These are phyloP conservation scores for Microcos paniculata DNA, from an alignment of 345 rosid genomes.

Conservation along the genomic window DNA sequence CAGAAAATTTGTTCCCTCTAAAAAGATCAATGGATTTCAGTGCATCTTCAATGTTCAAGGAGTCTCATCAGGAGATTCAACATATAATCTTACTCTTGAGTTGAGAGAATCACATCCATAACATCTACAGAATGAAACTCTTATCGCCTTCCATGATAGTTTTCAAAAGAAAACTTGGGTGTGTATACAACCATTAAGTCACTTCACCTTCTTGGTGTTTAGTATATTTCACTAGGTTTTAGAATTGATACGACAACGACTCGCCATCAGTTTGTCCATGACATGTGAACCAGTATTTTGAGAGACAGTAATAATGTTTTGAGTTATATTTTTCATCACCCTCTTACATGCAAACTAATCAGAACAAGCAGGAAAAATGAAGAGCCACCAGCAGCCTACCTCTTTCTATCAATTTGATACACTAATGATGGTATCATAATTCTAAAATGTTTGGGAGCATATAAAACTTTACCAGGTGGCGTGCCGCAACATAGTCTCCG, in stretches of 20 bases:
- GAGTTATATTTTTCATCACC: constrained; percentile 2
- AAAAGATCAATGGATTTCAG: not conserved
- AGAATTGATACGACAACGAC: constrained; percentile 28
- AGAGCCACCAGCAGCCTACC: too few species aligned
- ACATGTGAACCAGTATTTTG: constrained; percentile 22
- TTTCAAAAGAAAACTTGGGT: constrained; percentile 5
- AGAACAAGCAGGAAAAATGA: too few species aligned
- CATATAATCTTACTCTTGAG: not conserved
- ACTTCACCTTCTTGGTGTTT: constrained; percentile 24
- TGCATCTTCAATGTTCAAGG: not conserved
- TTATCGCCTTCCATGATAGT: not conserved
- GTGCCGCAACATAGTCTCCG: constrained; percentile 96
- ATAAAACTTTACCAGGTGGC: constrained; percentile 70
- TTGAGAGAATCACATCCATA: not conserved
- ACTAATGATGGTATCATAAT: not conserved
- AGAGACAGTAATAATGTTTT: not conserved
- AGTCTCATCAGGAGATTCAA: not conserved
- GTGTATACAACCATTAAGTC: constrained; percentile 7
- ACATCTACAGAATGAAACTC: not conserved
- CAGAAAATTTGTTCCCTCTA: not conserved
- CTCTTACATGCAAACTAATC: not conserved
- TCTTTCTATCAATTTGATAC: too few species aligned
- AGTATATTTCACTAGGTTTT: constrained; percentile 16
- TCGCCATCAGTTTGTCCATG: constrained; percentile 12
- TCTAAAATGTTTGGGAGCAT: not conserved